These are phyloP conservation scores for Macaranga tanarius DNA, from an alignment of 441 rosid species.

Conservation along the genomic window DNA sequence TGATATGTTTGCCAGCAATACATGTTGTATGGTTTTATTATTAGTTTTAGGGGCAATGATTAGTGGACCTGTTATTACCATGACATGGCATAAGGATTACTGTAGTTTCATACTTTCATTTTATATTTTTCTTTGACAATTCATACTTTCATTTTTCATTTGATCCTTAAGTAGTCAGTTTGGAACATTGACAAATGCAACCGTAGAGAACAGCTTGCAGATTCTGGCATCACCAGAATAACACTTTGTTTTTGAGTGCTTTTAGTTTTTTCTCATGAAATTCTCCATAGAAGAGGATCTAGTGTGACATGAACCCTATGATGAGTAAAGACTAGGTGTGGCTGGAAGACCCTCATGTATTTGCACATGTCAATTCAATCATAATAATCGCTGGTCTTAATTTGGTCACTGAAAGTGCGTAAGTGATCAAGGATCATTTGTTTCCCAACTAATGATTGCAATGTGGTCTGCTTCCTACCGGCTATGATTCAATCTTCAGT, in stretches of 20 bases:
- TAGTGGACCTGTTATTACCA: conserved; percentile 11
- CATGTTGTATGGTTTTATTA: background rate
- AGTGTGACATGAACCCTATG: background rate
- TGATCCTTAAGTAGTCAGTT: no score
- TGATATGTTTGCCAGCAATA: conserved; percentile 17
- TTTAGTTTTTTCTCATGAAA: background rate
- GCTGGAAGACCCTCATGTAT: background rate
- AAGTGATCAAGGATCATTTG: background rate
- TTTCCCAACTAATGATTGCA: background rate
- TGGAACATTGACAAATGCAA: background rate
- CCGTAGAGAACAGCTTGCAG: background rate
- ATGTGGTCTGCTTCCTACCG: background rate
- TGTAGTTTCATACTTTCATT: background rate
- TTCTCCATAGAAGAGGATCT: background rate
- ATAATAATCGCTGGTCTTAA: background rate
- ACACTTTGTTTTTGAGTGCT: background rate
- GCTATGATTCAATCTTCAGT: background rate
- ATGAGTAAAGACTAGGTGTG: background rate
- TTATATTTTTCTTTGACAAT: no score
- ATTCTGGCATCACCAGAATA: background rate
- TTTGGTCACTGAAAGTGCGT: background rate
- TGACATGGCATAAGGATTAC: background rate
- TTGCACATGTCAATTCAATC: background rate
- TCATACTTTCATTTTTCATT: background rate
- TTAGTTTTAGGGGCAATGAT: conserved; percentile 10